Conservation (phyloP, 805 yeast species). For the Wickerhamomyces strasburgensis region DNA sequence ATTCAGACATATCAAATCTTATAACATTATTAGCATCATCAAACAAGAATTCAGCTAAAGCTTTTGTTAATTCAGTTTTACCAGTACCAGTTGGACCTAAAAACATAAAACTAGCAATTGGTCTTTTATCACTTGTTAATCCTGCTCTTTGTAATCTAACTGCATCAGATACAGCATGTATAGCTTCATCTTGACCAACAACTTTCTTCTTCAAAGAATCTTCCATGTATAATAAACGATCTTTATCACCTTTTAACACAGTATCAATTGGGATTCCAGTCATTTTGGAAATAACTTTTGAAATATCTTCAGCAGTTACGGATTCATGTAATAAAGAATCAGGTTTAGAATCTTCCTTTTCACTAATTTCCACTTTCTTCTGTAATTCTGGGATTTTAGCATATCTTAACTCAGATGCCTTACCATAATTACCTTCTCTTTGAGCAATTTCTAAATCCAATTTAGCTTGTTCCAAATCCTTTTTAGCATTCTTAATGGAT, state of each 20-base stretch:
- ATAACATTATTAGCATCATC: conserved; percentile 84
- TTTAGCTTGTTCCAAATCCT: conserved; percentile 78
- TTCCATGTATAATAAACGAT: conserved; percentile 86
- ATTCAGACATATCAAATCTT: conserved; percentile 96
- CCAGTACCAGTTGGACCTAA: conserved; percentile 99
- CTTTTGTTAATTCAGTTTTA: conserved; percentile 91
- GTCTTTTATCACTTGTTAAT: conserved; percentile 86
- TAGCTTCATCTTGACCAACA: conserved; percentile 95
- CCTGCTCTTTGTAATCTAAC: conserved; percentile 97
- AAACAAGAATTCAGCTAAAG: conserved; percentile 86
- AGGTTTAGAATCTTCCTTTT: conserved; percentile 29
- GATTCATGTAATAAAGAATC: conserved; percentile 70
- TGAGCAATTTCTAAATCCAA: conserved; percentile 78
- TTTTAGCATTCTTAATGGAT: conserved; percentile 70
- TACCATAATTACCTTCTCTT: conserved; percentile 79
- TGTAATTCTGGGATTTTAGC: conserved; percentile 80
- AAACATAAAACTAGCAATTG: conserved; percentile 94
- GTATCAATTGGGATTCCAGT: conserved; percentile 94
- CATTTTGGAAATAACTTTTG: conserved; percentile 86
- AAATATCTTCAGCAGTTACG: conserved; percentile 91
- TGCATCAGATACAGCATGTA: conserved; percentile 84
- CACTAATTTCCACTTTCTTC: conserved; percentile 44
- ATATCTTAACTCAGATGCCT: conserved; percentile 87
- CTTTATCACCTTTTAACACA: conserved; percentile 91
- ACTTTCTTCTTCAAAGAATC: conserved; percentile 68